Evolutionary conservation across 768 basidiomycete species (phyloP), one percentile per base, ranked within the genome.

Genomic region (Rhodotorula sphaerocarpa): DNA sequence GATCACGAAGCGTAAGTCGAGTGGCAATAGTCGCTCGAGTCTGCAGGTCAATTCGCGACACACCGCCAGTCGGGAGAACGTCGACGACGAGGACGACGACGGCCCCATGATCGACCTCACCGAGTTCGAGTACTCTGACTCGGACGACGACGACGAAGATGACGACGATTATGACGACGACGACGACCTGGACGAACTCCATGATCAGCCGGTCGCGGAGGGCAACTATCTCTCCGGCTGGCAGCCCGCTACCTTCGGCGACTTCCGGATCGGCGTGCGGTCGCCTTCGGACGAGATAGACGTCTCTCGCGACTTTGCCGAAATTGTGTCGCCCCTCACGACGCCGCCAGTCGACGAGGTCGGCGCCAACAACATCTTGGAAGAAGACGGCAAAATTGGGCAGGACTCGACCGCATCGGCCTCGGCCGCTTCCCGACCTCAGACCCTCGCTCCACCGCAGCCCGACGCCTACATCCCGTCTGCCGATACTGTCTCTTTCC

Each of bases 191-290:
- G 59, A 48, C 42, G 57, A 59, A 20, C 59, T 59, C 34, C 50
- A 50, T 39, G 47, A 41, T 15, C 58, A 53, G 1, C 41, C 63
- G 0, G 31, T 69, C 25, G 59, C 47, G 7, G 18, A 36, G 6
- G 63, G 39, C 16, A 57, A 65, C 50, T 59, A 61, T n/a, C 43
- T 69, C 18, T 69, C 67, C 2, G 67, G 67, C 0, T 69, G 67
- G 67, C 47, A 47, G 20, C 20, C 25, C 3, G 53, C 52, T 12
- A 46, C 28, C 21, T 64, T 68, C 39, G 58, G 45, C 58, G 59
- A 63, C 41, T 63, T 63, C 51, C 14, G 41, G 11, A 27, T 68
- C 23, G 51, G 50, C 3, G n/a, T 50, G 1, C 53, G 39, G 25
- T 27, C 58, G 3, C 54, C 57, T 7, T 43, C 55, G 7, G 53